Percentiles rank a stretch among this genome's conserved stretches.
phyloP scores from a whole-genome alignment of 345 rosid species.

The Physaria fendleri region DNA sequence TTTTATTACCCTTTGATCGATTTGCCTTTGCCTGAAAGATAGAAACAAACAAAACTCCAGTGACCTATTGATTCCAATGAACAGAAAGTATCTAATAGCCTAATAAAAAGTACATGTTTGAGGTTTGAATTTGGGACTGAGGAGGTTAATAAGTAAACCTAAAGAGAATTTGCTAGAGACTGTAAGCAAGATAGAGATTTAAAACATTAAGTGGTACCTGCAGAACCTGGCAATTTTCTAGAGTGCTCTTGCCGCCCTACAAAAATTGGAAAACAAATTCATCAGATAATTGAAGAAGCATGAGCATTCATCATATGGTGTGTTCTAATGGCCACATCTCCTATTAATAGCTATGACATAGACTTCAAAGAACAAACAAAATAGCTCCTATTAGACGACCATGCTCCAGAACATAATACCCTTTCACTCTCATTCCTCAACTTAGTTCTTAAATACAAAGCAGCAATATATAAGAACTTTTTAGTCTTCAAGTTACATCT shows the following conservation, averaged over 20 bases:
- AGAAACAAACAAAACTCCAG: neutral
- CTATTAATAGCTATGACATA: too few species aligned
- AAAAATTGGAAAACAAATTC: neutral
- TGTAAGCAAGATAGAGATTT: neutral
- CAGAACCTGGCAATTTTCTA: constrained; percentile 91
- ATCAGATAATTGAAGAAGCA: constrained; percentile 2
- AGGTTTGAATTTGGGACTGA: neutral
- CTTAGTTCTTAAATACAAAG: neutral
- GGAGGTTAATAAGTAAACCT: neutral
- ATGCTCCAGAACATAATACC: neutral
- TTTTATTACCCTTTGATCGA: constrained; percentile 81
- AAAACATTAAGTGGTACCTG: constrained; percentile 44
- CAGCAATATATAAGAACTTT: neutral
- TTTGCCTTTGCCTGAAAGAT: constrained; percentile 68
- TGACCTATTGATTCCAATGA: neutral
- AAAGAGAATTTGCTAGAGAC: neutral
- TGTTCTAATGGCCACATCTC: too few species aligned
- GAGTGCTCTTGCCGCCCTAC: constrained; percentile 93
- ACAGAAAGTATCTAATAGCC: neutral
- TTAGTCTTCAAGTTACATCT: neutral
- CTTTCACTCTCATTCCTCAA: neutral
- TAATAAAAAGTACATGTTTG: neutral
- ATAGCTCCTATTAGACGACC: neutral
- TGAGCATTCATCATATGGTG: too few species aligned
- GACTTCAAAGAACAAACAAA: neutral